These are phyloP conservation scores for Xylaria hypoxylon DNA, from an alignment of 2,329 filamentous ascomycete genomes.

Conservation along the genomic window DNA sequence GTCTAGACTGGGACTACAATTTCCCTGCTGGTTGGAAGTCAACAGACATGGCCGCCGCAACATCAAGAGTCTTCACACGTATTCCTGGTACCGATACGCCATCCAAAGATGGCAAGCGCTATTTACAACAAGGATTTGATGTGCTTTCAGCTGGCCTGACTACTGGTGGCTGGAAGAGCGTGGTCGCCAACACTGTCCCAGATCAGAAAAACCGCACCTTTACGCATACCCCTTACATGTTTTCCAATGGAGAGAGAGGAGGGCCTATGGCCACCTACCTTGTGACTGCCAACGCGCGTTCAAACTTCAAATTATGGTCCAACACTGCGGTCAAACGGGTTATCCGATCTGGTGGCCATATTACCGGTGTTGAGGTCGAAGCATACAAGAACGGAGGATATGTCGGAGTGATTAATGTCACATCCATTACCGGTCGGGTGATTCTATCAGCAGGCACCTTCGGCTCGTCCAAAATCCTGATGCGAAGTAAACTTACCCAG, in stretches of 20 bases:
- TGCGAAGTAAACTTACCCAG: slow-evolving; percentile 63
- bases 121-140: slow-evolving; percentile 75
- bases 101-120: slow-evolving; percentile 73
- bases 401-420: slow-evolving; percentile 70
- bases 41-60: slow-evolving; percentile 68
- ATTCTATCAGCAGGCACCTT: slow-evolving; percentile 76
- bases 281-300: slow-evolving; percentile 66
- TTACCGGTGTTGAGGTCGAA: slow-evolving; percentile 77
- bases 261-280: slow-evolving; percentile 80
- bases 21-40: slow-evolving; percentile 79
- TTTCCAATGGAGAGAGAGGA: slow-evolving; percentile 71
- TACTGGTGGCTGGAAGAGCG: slow-evolving; percentile 70
- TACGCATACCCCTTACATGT: slow-evolving; percentile 75
- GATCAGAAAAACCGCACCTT: slow-evolving; percentile 74
- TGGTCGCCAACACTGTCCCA: slow-evolving; percentile 70
- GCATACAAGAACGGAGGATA: slow-evolving; percentile 64
- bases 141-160: slow-evolving; percentile 70
- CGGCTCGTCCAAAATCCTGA: slow-evolving; percentile 75
- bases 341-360: slow-evolving; percentile 69
- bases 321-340: slow-evolving; percentile 75
- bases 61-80: slow-evolving; percentile 72
- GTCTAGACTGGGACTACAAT: slow-evolving; percentile 76
- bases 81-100: slow-evolving; percentile 77
- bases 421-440: slow-evolving; percentile 70
- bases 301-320: slow-evolving; percentile 75